A percentile compares a stretch with the other conserved stretches of the same genome.
Evolutionary conservation across 768 basidiomycete species (phyloP).

Genomic region (Boletus insuetus): DNA sequence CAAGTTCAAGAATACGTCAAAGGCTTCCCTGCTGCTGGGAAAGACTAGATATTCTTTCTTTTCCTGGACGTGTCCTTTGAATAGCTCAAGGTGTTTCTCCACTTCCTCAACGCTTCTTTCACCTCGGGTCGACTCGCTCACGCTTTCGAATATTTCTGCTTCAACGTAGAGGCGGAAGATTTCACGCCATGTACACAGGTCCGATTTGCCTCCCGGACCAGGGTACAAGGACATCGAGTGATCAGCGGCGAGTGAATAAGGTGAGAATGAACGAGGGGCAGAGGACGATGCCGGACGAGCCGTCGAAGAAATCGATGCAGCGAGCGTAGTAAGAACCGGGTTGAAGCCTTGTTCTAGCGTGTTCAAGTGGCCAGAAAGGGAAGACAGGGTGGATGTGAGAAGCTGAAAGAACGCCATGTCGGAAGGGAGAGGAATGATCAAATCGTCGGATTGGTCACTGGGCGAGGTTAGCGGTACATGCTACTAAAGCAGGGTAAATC

Average conservation of each 20-base stretch:
- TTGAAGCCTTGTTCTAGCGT: slow-evolving; percentile 51
- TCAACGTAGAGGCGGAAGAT: slow-evolving; percentile 88
- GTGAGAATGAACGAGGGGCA: slow-evolving; percentile 29
- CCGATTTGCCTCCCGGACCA: slow-evolving; percentile 37
- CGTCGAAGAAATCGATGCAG: slow-evolving; percentile 33
- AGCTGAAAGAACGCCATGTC: slow-evolving; percentile 80
- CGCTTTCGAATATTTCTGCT: slow-evolving; percentile 78
- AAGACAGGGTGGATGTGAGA: slow-evolving; percentile 57
- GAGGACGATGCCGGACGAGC: slow-evolving; percentile 34
- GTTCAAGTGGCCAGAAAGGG: slow-evolving; percentile 51
- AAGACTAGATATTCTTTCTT: slow-evolving; percentile 52
- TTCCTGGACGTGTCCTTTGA: slow-evolving; percentile 55
- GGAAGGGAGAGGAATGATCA: slow-evolving; percentile 77
- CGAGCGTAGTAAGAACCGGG: slow-evolving; percentile 46
- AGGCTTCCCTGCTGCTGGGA: slow-evolving; percentile 53
- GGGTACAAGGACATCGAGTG: slow-evolving; percentile 39
- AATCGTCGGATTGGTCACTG: slow-evolving; percentile 37
- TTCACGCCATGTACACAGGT: slow-evolving; percentile 86
- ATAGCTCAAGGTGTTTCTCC: slow-evolving; percentile 61
- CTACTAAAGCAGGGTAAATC: neutral
- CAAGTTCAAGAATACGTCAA: slow-evolving; percentile 70
- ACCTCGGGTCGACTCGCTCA: slow-evolving; percentile 60
- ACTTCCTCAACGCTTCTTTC: slow-evolving; percentile 69
- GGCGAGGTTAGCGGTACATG: neutral
- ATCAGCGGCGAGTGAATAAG: slow-evolving; percentile 26